A percentile compares a stretch with the other conserved stretches of the same genome.
phyloP scores from a whole-genome alignment of 2,329 filamentous ascomycete species.

The Colletotrichum cordylinicola region DNA sequence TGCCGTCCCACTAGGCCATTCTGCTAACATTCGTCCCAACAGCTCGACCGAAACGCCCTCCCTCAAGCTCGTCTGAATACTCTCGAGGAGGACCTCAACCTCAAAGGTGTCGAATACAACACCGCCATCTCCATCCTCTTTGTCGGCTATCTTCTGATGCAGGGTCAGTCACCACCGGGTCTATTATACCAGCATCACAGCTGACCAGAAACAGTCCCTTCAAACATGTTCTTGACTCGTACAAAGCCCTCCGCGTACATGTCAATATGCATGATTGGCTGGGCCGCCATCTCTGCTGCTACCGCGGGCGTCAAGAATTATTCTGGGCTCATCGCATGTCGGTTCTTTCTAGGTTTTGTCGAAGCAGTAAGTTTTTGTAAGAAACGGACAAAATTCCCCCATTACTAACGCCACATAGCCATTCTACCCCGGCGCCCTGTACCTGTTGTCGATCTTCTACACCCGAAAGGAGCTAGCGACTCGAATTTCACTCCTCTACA shows the following conservation, averaged over 20 bases:
- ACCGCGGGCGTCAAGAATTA: constrained; percentile 7
- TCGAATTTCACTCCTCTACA: constrained; percentile 5
- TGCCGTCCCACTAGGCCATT: neutral
- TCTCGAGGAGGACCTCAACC: constrained; percentile 24
- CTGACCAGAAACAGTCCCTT: constrained; percentile 27
- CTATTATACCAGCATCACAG: neutral
- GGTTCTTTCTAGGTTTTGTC: constrained; percentile 15
- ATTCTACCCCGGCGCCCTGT: constrained; percentile 16
- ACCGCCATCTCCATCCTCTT: constrained; percentile 27
- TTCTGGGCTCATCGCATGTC: neutral
- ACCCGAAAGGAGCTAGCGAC: constrained; percentile 13
- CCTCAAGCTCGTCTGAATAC: constrained; percentile 26
- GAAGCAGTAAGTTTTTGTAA: neutral
- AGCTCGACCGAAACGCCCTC: constrained; percentile 26
- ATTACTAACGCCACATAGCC: neutral
- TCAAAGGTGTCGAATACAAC: constrained; percentile 27
- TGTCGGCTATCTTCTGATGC: constrained; percentile 41
- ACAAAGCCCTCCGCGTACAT: constrained; percentile 46
- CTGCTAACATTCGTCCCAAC: neutral
- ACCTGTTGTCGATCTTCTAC: constrained; percentile 15
- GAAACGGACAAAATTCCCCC: too few relatives aligned
- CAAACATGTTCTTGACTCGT: constrained; percentile 50
- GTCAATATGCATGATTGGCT: constrained; percentile 44
- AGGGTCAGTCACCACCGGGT: constrained; percentile 28
- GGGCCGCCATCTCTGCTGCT: constrained; percentile 39